Conservation (phyloP, 495 filamentous ascomycete genomes). For the Aspergillus incahuasiensis region DNA sequence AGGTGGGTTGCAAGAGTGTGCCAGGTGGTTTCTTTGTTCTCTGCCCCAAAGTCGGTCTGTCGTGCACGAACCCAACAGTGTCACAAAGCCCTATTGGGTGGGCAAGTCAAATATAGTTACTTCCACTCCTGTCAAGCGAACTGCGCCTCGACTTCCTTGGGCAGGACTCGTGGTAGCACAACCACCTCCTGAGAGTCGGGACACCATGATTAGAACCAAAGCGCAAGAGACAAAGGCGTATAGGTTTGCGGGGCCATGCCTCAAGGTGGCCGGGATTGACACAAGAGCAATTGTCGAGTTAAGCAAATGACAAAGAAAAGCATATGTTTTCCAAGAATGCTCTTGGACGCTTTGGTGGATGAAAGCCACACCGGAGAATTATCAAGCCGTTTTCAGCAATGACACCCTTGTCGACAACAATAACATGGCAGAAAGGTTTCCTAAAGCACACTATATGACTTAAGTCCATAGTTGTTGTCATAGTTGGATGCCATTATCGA, state of each 20-base stretch:
- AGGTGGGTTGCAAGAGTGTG: background rate
- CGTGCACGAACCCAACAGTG: background rate
- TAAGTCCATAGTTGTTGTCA: too few relatives aligned
- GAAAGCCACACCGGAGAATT: background rate
- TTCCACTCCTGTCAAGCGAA: background rate
- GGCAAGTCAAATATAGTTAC: background rate
- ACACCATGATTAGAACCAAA: background rate
- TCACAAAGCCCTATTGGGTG: background rate
- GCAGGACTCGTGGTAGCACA: background rate
- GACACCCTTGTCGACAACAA: background rate
- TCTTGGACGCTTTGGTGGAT: background rate
- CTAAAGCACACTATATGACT: background rate
- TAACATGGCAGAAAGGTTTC: background rate
- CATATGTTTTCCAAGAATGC: background rate
- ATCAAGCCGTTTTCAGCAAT: too few relatives aligned
- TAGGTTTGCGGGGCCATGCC: background rate
- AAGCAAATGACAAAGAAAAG: background rate
- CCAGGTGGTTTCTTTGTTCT: conserved; percentile 2
- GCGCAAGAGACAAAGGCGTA: conserved; percentile 1
- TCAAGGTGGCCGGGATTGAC: background rate
- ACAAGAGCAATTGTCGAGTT: background rate
- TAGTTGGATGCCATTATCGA: too few relatives aligned
- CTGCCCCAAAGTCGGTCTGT: background rate
- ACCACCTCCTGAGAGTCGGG: background rate
- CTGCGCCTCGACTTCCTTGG: background rate